Evolutionary conservation across 2,329 filamentous ascomycete genomes (phyloP).

Genomic region (Juglanconis oblonga): DNA sequence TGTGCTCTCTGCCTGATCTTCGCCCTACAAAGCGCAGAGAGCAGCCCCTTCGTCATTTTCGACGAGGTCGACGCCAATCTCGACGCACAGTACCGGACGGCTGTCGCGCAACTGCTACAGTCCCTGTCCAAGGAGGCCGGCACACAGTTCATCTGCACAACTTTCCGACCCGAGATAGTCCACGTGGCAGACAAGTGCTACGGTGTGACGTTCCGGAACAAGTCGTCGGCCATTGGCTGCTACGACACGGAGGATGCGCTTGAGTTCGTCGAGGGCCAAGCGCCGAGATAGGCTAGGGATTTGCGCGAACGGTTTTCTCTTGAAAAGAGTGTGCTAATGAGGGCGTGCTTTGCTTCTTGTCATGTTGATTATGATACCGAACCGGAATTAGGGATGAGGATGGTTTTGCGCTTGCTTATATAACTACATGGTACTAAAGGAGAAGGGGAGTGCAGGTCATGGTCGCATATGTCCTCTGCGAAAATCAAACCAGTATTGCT

Average conservation of each 20-base stretch:
- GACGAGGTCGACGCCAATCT: conserved; percentile 99
- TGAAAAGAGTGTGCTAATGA: background rate
- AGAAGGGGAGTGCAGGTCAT: conserved; percentile 1
- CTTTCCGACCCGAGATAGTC: conserved; percentile 95
- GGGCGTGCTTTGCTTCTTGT: conserved; percentile 6
- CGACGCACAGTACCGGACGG: conserved; percentile 95
- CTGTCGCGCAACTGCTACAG: conserved; percentile 84
- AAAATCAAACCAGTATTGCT: background rate
- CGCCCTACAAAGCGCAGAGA: conserved; percentile 96
- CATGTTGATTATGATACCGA: background rate
- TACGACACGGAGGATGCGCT: conserved; percentile 84
- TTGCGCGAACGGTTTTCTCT: background rate
- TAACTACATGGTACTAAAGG: background rate
- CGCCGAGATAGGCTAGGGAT: conserved; percentile 27
- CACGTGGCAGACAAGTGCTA: conserved; percentile 96
- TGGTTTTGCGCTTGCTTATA: conserved; percentile 8
- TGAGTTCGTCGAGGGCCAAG: conserved; percentile 89
- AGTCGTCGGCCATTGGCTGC: conserved; percentile 91
- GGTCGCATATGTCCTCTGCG: conserved; percentile 1
- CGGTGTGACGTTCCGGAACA: conserved; percentile 89
- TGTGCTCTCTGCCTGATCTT: conserved; percentile 98
- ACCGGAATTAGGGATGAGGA: background rate
- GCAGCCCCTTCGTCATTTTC: conserved; percentile 97
- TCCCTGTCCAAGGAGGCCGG: conserved; percentile 67
- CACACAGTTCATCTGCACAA: conserved; percentile 95